These are phyloP conservation scores for Hyaloperonospora arabidopsidis DNA, from an alignment of 352 stramenopile species.

Conservation along the genomic window DNA sequence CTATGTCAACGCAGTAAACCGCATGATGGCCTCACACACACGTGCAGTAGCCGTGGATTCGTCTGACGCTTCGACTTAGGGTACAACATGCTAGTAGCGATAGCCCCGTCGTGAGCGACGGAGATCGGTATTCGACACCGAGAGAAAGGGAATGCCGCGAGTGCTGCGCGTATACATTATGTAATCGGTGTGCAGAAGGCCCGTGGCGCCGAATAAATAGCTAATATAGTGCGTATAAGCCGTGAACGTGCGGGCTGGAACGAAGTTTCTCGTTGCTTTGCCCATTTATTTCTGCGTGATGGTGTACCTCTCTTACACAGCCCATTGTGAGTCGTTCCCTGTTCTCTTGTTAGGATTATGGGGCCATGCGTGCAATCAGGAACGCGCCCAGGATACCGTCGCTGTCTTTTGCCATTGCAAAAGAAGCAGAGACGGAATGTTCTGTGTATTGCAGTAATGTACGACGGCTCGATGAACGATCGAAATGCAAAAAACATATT, in stretches of 20 bases:
- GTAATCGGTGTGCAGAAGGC: conserved; percentile 24
- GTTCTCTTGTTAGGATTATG: no score
- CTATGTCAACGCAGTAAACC: conserved; percentile 86
- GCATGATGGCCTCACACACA: conserved; percentile 65
- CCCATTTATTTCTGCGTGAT: conserved; percentile 4
- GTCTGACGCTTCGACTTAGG: conserved; percentile 35
- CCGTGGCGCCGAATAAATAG: conserved; percentile 15
- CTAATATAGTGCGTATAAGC: conserved; percentile 22
- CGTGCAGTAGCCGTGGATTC: conserved; percentile 28
- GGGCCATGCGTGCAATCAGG: conserved; percentile 89
- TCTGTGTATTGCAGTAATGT: conserved; percentile 88
- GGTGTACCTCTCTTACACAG: not conserved
- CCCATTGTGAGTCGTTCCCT: conserved; percentile 91
- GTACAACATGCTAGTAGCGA: conserved; percentile 25
- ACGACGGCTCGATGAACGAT: conserved; percentile 78
- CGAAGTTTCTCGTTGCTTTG: conserved; percentile 16
- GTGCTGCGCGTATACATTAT: conserved; percentile 29
- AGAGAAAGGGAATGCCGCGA: conserved; percentile 4
- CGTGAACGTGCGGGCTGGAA: conserved; percentile 16
- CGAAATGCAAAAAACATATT: no score
- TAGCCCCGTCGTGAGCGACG: conserved; percentile 5
- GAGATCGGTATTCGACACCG: conserved; percentile 6
- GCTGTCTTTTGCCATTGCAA: conserved; percentile 89
- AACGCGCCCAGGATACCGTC: conserved; percentile 87
- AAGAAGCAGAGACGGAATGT: conserved; percentile 92